Evolutionary conservation across 2,329 filamentous ascomycete species (phyloP).

Genomic region (Pseudophaeomoniella oleicola): DNA sequence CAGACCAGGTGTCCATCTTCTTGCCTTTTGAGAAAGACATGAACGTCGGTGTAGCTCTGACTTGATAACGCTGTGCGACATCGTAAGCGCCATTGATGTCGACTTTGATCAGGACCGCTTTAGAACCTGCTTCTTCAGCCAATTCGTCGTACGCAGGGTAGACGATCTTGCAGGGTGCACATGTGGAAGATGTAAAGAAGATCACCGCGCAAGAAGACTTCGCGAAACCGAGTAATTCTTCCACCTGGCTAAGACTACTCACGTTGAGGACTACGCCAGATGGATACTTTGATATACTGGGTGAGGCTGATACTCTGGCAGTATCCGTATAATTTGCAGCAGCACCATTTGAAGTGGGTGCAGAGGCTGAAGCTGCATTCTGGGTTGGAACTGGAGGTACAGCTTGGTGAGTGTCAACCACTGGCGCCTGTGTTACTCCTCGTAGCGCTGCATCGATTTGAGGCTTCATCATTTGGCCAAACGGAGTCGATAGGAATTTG

Average conservation of each 20-base stretch:
- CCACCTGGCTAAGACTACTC: constrained; percentile 43
- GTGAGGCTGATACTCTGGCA: constrained; percentile 7
- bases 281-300: constrained; percentile 3
- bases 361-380: constrained; percentile 6
- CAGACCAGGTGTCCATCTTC: constrained; percentile 67
- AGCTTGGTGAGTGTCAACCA: constrained; percentile 5
- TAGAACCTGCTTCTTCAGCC: constrained; percentile 54
- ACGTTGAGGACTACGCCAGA: constrained; percentile 45
- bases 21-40: constrained; percentile 66
- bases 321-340: neutral
- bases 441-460: constrained; percentile 54
- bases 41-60: constrained; percentile 76
- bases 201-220: constrained; percentile 59
- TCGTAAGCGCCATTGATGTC: constrained; percentile 54
- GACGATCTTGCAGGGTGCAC: constrained; percentile 66
- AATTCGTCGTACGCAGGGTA: constrained; percentile 73
- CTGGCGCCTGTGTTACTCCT: constrained; percentile 45
- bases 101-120: constrained; percentile 64
- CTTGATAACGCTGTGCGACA: constrained; percentile 48
- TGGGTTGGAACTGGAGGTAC: constrained; percentile 16
- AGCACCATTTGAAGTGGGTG: constrained; percentile 5
- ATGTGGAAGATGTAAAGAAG: constrained; percentile 86
- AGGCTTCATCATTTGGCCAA: constrained; percentile 76
- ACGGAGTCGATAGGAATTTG: constrained; percentile 70
- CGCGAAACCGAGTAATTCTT: constrained; percentile 45